Conservation (phyloP, 495 filamentous ascomycete genomes). For the Podospora sp. region DNA sequence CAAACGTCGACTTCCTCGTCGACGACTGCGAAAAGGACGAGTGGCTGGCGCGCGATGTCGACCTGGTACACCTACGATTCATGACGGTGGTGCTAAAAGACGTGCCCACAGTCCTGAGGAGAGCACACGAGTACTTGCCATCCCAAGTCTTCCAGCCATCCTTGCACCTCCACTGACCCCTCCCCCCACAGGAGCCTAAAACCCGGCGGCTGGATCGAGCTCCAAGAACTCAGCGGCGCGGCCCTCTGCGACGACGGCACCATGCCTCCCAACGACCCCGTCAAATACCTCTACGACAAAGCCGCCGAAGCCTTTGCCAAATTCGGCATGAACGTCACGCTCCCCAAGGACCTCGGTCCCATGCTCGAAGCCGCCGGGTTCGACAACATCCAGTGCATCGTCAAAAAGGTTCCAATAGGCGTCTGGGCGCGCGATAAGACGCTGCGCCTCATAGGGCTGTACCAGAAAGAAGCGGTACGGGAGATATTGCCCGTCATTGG, state of each 20-base stretch:
- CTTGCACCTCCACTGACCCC: not conserved
- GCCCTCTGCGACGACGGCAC: constrained; percentile 46
- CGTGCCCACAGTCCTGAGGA: constrained; percentile 43
- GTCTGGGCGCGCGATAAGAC: constrained; percentile 58
- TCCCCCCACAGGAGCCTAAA: constrained; percentile 35
- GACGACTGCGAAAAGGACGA: constrained; percentile 48
- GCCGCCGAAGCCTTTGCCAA: constrained; percentile 34
- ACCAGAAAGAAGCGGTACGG: constrained; percentile 49
- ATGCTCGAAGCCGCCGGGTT: constrained; percentile 59
- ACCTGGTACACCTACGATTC: constrained; percentile 47
- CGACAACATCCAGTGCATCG: constrained; percentile 54
- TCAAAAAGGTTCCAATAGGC: constrained; percentile 58
- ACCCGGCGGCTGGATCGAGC: constrained; percentile 45
- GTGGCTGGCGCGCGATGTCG: constrained; percentile 43
- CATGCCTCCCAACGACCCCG: constrained; percentile 38
- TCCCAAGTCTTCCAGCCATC: not conserved
- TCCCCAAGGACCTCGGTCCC: constrained; percentile 50
- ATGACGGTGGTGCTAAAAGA: constrained; percentile 51
- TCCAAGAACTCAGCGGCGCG: constrained; percentile 46
- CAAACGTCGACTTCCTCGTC: constrained; percentile 47
- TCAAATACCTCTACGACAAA: constrained; percentile 38
- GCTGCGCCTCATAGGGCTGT: constrained; percentile 58
- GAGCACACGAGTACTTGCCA: constrained; percentile 40
- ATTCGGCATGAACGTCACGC: constrained; percentile 48
- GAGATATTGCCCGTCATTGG: constrained; percentile 55